Evolutionary conservation across 352 stramenopile genomes (phyloP), one percentile per base, ranked within the genome.

Genomic region (Thalassiosira exigua): DNA sequence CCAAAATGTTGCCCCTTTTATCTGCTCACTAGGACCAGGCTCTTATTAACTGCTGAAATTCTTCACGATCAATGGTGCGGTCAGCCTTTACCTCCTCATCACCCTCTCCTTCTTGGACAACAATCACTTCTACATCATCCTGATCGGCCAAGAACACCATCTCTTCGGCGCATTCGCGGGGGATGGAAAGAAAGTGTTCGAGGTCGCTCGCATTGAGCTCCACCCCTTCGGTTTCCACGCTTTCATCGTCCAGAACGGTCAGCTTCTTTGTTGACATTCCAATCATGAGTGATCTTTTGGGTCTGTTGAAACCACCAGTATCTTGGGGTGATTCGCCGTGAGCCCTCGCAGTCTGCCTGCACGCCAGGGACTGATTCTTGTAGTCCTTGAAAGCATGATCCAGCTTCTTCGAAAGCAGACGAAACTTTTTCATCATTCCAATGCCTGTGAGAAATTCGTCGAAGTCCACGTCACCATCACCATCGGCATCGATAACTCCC

Each of bases 121-220:
- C 36, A 44, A 14, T 44, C 12, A 29, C 30, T 33, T 65, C 27
- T 2, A 65, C 56, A 1, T 65, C 56, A 51, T 65, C 56, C n/a
- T 65, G 32, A 33, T 65, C 56, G 21, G 56, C 56, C 2, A 65
- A 26, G n/a, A 65, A 65, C 4, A 65, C 56, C 56, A 65, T 50
- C 32, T 65, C 56, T 29, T 65, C 56, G 7, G 56, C 56, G 22
- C n/a, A 2, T 12, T 65, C 32, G 4, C 24, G 56, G 26, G 26
- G n/a, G 56, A 65, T 26, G 32, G 26, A 24, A 2, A 65, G 30
- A 19, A 65, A 65, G 32, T 27, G 29, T 19, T 51, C 22, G 56
- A 65, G 32, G 21, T 65, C 56, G 32, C 27, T 22, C 22, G 56
- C 56, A 65, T 51, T 4, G 24, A 65, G 56, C 56, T 65, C 56